Conservation (phyloP, 768 basidiomycete genomes). For the Russula dissimulans region DNA sequence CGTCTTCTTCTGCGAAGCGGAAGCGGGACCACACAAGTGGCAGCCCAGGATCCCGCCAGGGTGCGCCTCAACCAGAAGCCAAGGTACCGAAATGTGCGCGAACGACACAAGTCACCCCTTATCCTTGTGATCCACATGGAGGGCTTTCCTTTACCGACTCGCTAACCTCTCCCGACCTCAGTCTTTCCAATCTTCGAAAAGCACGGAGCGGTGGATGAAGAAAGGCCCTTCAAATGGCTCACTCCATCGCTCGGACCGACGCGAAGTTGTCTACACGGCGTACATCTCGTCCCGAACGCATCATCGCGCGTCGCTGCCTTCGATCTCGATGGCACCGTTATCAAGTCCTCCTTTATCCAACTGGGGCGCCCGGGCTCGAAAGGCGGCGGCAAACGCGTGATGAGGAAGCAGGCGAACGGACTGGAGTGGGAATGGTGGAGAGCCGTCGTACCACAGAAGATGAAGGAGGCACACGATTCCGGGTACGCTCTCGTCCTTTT, state of each 20-base stretch:
- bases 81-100: conserved; percentile 10
- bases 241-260: conserved; percentile 26
- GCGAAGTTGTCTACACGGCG: conserved; percentile 31
- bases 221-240: conserved; percentile 25
- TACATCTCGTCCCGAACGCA: conserved; percentile 32
- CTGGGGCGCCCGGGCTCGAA: conserved; percentile 32
- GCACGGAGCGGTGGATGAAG: neutral
- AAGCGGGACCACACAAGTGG: neutral
- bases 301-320: conserved; percentile 63
- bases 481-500: conserved; percentile 39
- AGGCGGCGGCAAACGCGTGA: neutral
- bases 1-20: conserved; percentile 1
- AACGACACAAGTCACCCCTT: neutral
- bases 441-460: conserved; percentile 45
- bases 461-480: conserved; percentile 47
- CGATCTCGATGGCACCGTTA: conserved; percentile 84
- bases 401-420: conserved; percentile 28
- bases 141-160: neutral
- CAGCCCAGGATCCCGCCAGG: neutral
- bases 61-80: neutral
- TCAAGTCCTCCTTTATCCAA: conserved; percentile 32
- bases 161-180: neutral
- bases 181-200: conserved; percentile 26
- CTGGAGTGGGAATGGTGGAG: conserved; percentile 75
- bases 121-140: too few species aligned